Percentiles rank a stretch among this genome's conserved stretches.
These are phyloP conservation scores for Cystobasidiopsis lactophilus DNA, from an alignment of 768 basidiomycete genomes.

Conservation along the genomic window DNA sequence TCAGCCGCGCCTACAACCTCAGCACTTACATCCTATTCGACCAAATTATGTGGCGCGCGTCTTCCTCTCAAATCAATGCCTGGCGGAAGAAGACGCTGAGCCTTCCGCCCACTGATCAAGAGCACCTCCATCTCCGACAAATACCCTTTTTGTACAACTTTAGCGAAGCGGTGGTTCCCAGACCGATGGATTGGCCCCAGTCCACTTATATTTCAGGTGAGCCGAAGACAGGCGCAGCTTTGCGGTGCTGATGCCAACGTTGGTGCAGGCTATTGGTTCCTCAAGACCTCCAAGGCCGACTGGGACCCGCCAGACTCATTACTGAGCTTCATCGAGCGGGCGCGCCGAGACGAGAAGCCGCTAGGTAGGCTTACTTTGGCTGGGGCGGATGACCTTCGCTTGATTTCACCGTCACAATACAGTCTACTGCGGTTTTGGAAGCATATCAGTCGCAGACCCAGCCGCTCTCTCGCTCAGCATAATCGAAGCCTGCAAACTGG, in stretches of 20 bases:
- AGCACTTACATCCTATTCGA: constrained; percentile 98
- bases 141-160: constrained; percentile 97
- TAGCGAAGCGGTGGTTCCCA: constrained; percentile 26
- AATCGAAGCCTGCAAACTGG: constrained; percentile 62
- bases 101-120: constrained; percentile 60
- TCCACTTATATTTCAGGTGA: constrained; percentile 89
- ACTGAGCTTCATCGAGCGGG: constrained; percentile 56
- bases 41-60: constrained; percentile 92
- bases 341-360: constrained; percentile 55
- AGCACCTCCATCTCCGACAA: constrained; percentile 92
- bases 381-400: too few relatives aligned
- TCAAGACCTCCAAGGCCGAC: constrained; percentile 51
- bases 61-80: constrained; percentile 76
- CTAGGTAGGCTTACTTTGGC: too few relatives aligned
- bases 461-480: constrained; percentile 76
- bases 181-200: constrained; percentile 89
- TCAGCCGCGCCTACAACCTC: constrained; percentile 95
- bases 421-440: constrained; percentile 96
- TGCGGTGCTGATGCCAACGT: constrained; percentile 99
- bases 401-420: too few relatives aligned
- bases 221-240: constrained; percentile 73
- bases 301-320: constrained; percentile 72
- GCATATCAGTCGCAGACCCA: constrained; percentile 89
- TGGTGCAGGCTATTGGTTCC: constrained; percentile 91
- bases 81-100: constrained; percentile 63